phyloP scores from a whole-genome alignment of 2,329 filamentous ascomycete genomes.

The Ophiocordyceps robertsii region DNA sequence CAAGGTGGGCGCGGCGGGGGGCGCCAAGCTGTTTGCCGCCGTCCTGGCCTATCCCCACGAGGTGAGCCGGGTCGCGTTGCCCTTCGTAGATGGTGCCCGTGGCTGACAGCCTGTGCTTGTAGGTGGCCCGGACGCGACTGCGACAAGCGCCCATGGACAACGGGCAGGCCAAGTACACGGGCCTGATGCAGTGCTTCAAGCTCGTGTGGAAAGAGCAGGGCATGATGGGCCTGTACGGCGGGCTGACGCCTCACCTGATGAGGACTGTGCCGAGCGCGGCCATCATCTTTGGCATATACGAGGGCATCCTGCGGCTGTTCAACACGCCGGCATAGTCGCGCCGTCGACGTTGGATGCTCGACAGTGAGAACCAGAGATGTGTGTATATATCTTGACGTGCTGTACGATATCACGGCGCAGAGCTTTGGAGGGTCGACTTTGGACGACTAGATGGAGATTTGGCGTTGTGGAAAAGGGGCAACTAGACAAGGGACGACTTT shows the following conservation, averaged over 20 bases:
- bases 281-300: conserved; percentile 92
- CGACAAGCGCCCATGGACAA: conserved; percentile 67
- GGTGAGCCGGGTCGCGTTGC: conserved; percentile 29
- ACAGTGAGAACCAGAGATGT: too few relatives aligned
- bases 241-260: conserved; percentile 81
- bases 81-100: background rate
- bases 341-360: too few relatives aligned
- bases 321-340: conserved; percentile 20
- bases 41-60: conserved; percentile 87
- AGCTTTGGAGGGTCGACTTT: too few relatives aligned
- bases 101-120: background rate
- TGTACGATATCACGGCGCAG: too few relatives aligned
- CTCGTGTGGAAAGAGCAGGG: conserved; percentile 83
- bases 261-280: conserved; percentile 83
- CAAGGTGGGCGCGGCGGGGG: conserved; percentile 64
- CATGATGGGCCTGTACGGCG: conserved; percentile 74
- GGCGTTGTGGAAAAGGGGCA: too few relatives aligned
- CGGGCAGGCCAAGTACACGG: conserved; percentile 72
- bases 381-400: too few relatives aligned
- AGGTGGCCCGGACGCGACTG: conserved; percentile 72
- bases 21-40: conserved; percentile 75
- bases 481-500: too few relatives aligned
- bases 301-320: conserved; percentile 39
- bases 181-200: conserved; percentile 77
- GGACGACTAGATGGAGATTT: too few relatives aligned